Evolutionary conservation across 2,329 filamentous ascomycete genomes (phyloP).

Genomic region (Cordyceps fumosorosea): DNA sequence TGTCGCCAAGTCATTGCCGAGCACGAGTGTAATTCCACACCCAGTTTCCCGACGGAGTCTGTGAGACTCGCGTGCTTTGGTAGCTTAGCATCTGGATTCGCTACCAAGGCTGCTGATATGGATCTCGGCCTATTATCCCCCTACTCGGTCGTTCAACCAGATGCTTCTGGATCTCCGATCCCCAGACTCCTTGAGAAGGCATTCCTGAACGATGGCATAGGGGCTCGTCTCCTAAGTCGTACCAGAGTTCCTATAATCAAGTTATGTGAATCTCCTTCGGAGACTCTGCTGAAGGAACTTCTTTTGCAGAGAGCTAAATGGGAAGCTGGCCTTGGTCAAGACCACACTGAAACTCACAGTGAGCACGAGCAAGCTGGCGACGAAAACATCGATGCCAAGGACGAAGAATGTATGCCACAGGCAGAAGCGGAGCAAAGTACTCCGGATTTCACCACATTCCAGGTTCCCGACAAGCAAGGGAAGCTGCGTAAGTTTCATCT

Average conservation of each 20-base stretch:
- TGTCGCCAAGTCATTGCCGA: conserved; percentile 53
- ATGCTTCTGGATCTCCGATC: conserved; percentile 53
- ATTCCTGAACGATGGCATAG: conserved; percentile 64
- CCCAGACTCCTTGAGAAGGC: conserved; percentile 70
- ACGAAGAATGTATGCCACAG: conserved; percentile 19
- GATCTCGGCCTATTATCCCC: conserved; percentile 73
- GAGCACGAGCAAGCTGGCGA: conserved; percentile 28
- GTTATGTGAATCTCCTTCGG: conserved; percentile 65
- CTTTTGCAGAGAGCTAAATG: conserved; percentile 62
- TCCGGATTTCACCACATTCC: conserved; percentile 16
- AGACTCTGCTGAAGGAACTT: conserved; percentile 54
- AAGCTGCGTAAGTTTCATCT: conserved; percentile 26
- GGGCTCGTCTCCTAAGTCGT: conserved; percentile 68
- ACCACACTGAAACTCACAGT: conserved; percentile 29
- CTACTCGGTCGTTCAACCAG: conserved; percentile 46
- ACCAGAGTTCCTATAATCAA: conserved; percentile 86
- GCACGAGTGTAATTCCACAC: conserved; percentile 39
- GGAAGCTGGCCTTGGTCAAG: conserved; percentile 51
- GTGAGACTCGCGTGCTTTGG: conserved; percentile 75
- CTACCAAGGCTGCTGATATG: conserved; percentile 83
- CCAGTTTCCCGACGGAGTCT: conserved; percentile 40
- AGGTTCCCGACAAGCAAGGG: conserved; percentile 16
- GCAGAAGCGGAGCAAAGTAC: conserved; percentile 1
- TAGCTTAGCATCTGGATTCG: conserved; percentile 78
- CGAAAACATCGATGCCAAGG: conserved; percentile 18